Conservation (phyloP, 2,329 filamentous ascomycete species). For the Clarireedia hainanense region DNA sequence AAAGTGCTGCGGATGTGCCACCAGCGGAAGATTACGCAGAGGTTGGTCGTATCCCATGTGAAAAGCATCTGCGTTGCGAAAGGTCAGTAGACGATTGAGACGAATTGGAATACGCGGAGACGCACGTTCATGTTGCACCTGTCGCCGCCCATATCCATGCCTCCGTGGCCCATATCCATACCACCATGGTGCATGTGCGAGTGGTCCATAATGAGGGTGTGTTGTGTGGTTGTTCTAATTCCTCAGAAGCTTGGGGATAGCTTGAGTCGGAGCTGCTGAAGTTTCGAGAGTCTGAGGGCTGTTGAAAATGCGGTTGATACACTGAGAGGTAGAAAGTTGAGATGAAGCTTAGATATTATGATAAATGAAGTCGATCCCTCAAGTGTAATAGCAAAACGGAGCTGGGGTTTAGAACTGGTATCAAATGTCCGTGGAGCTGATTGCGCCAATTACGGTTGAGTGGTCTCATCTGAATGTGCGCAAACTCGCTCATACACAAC, state of each 20-base stretch:
- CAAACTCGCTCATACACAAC: too few relatives aligned
- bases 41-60: slow-evolving; percentile 87
- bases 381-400: too few relatives aligned
- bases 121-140: slow-evolving; percentile 90
- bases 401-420: too few relatives aligned
- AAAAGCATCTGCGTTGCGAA: slow-evolving; percentile 75
- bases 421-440: too few relatives aligned
- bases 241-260: too few relatives aligned
- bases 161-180: slow-evolving; percentile 35
- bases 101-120: not conserved
- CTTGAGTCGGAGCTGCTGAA: not conserved
- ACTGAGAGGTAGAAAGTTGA: not conserved
- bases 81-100: not conserved
- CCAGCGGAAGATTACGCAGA: slow-evolving; percentile 90
- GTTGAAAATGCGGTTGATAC: not conserved
- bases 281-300: not conserved
- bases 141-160: slow-evolving; percentile 42
- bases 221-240: not conserved
- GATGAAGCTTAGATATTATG: not conserved
- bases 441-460: too few relatives aligned
- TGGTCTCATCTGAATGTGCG: too few relatives aligned
- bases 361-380: not conserved
- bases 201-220: slow-evolving; percentile 16
- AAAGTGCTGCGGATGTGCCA: slow-evolving; percentile 76
- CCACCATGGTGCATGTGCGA: slow-evolving; percentile 38